Evolutionary conservation across 306 rosid genomes (phyloP), one percentile per base, ranked within the genome.

Genomic region (Spatholobus suberectus): DNA sequence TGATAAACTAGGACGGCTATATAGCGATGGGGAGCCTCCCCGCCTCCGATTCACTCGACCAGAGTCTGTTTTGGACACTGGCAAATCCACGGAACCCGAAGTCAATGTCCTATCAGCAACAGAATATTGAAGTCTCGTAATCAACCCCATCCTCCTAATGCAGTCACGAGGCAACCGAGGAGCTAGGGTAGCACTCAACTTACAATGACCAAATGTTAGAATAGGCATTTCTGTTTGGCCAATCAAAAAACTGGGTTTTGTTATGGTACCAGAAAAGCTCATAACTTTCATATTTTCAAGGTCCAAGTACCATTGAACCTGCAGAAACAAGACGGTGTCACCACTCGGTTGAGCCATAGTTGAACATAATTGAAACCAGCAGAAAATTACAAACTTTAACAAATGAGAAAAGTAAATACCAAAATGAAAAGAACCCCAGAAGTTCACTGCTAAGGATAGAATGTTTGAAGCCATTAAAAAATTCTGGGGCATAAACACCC

Each of bases 1-100:
- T 12, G 90, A 76, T 69, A 96, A 89, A 88, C 99, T 92, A 67
- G 99, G 99, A 78, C 90, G 97, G 73, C 76, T 83, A 47, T 91
- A 92, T 34, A 90, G 47, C 8, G 96, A 89, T 8, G 98, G 88
- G 20, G 90, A 63, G 9, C 90, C 89, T 44, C 88, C 86, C 43
- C 40, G 84, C 73, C 81, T 92, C 83, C 82, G 80, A 73, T 77
- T 86, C 85, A 81, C 46, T 21, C 85, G 62, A 71, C 61, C 24
- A 3, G 88, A 68, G 59, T 76, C 85, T 10, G 29, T 21, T 55
- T 81, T 91, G 11, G 91, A 68, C 2, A 32, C 34, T 5, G 87
- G 85, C 2, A 85, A 84, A 76, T 79, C 85, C 35, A 46, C 70
- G 12, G 92, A 81, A 21, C 86, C 79, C 40, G 92, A 82, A 38